Evolutionary conservation across 1,284 basidiomycete species (phyloP), one percentile per base, ranked within the genome.

Genomic region (Inonotus obliquus): DNA sequence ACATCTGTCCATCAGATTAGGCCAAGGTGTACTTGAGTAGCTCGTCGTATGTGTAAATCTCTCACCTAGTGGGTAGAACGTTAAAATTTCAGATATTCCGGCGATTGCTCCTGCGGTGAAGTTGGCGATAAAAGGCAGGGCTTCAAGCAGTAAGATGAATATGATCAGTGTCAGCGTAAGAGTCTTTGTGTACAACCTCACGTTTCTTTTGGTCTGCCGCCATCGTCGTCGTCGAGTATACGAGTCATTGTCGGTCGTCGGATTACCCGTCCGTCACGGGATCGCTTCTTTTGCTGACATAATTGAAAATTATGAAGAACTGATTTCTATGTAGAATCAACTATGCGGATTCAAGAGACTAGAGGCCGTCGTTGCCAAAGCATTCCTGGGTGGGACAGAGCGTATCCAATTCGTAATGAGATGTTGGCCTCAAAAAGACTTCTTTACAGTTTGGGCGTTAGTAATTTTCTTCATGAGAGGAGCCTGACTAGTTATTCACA

Each of bases 41-140:
- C 2, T 32, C 58, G n/a, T 55, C 21, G 38, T 27, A 49, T 23
- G 25, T 13, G 7, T 25, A 10, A 27, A 56, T 37, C 10, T 71
- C 89, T 71, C 71, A 94, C 92, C 94, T 65, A 96, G 88, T 62
- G 94, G 94, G 69, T 96, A 94, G 69, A 98, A 94, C 9, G 86
- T 94, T 67, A 97, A 79, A 61, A 99, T 92, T 75, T 99, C 96
- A 7, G 89, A 88, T 59, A 89, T 79, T 45, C 89, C 92, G 67
- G 94, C 94, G 67, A 95, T 92, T 7, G 94, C 94, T 61, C 94
- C 94, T 1, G 94, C 92, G 9, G 88, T 82, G 71, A 96, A 96
- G 69, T 92, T 96, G 65, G 93, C 92, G 56, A 81, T 75, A 75
- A 94, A 94, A 0, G 93, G 94, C 47, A 96, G 81, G 38, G 90